Conservation (phyloP, 495 filamentous ascomycete genomes). For the Talaromyces borbonicus region DNA sequence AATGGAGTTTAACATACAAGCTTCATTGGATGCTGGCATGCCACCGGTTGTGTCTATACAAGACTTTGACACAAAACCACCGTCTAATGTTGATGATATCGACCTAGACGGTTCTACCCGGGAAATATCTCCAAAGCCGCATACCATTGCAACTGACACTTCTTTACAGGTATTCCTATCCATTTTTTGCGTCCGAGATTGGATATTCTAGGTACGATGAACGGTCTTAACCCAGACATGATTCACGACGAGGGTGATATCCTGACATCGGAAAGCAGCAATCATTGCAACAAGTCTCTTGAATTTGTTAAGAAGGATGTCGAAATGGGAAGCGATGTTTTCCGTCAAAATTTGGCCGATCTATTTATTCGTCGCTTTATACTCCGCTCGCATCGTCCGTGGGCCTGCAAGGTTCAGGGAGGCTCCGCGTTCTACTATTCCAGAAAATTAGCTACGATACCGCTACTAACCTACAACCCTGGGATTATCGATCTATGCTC, state of each 20-base stretch:
- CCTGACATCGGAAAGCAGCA: neutral
- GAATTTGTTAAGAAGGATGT: neutral
- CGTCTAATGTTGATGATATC: neutral
- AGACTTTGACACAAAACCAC: slow-evolving; percentile 1
- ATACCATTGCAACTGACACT: neutral
- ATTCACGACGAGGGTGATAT: neutral
- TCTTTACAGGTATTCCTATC: neutral
- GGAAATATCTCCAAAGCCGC: neutral
- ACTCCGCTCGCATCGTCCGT: neutral
- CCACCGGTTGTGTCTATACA: slow-evolving; percentile 20
- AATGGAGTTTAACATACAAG: slow-evolving; percentile 47
- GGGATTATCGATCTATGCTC: neutral
- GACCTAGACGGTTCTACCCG: neutral
- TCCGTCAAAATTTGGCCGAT: neutral
- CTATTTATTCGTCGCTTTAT: slow-evolving; percentile 1
- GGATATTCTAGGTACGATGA: neutral
- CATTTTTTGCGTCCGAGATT: neutral
- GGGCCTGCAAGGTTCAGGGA: neutral
- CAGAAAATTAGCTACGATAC: neutral
- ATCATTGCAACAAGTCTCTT: neutral
- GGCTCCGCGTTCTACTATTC: neutral
- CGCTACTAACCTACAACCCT: neutral
- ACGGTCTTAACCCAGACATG: neutral
- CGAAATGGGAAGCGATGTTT: neutral
- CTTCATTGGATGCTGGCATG: slow-evolving; percentile 46